phyloP scores from a whole-genome alignment of 352 stramenopile genomes.

The Lagenidium sp. region DNA sequence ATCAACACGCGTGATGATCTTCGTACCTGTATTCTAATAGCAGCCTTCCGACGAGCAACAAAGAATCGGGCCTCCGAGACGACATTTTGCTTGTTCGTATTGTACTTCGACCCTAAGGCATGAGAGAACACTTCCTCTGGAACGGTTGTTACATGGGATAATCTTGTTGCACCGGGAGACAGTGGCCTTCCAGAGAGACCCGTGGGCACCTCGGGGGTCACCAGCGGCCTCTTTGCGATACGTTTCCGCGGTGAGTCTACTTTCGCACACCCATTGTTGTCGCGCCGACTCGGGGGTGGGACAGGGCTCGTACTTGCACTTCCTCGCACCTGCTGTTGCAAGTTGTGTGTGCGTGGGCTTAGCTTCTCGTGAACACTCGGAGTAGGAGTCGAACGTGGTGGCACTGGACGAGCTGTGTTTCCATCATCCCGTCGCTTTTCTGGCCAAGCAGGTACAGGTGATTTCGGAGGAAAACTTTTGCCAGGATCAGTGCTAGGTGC shows the following conservation, averaged over 20 bases:
- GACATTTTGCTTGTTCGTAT: conserved; percentile 33
- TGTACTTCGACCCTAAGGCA: conserved; percentile 36
- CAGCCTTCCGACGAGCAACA: conserved; percentile 31
- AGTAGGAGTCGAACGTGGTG: not conserved
- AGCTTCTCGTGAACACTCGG: conserved; percentile 1
- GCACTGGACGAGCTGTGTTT: not conserved
- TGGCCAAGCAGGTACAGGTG: conserved; percentile 1
- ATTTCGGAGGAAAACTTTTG: not conserved
- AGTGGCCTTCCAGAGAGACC: conserved; percentile 25
- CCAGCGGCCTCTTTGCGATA: conserved; percentile 21
- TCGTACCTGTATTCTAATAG: conserved; percentile 41
- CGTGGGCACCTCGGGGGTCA: conserved; percentile 23
- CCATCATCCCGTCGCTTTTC: not conserved
- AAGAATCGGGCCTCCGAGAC: conserved; percentile 34
- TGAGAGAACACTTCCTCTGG: conserved; percentile 37
- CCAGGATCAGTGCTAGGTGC: not conserved
- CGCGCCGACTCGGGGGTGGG: conserved; percentile 11
- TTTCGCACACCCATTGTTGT: not conserved
- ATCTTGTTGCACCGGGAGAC: conserved; percentile 35
- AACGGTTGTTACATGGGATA: conserved; percentile 24
- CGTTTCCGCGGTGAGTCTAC: conserved; percentile 34
- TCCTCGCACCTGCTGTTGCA: conserved; percentile 5
- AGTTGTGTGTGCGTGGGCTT: conserved; percentile 13
- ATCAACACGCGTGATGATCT: not conserved
- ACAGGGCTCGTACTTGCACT: conserved; percentile 1